phyloP scores from a whole-genome alignment of 805 yeast species.

The Saccharomyces eubayanus region DNA sequence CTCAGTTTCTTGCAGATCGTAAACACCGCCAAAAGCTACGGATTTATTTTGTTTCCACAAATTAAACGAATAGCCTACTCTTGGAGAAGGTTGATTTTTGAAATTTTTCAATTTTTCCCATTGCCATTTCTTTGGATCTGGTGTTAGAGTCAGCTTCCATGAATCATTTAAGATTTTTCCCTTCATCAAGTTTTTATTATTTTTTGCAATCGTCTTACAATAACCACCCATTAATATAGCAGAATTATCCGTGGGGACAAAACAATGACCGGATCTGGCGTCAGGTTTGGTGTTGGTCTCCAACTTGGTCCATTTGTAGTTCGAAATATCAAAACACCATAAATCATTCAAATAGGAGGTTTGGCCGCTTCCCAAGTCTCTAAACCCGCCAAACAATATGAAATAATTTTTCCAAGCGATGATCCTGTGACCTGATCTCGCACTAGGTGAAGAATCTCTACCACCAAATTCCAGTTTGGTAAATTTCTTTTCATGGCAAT shows the following conservation, averaged over 20 bases:
- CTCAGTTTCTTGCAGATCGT: constrained; percentile 90
- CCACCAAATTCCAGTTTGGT: constrained; percentile 53
- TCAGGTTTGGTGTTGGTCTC: constrained; percentile 88
- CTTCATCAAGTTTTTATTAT: constrained; percentile 77
- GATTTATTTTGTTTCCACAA: constrained; percentile 81
- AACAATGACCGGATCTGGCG: constrained; percentile 87
- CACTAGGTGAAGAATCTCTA: constrained; percentile 62
- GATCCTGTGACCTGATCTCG: constrained; percentile 89
- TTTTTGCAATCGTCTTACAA: constrained; percentile 66
- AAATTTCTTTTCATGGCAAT: constrained; percentile 82
- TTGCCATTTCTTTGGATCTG: constrained; percentile 60
- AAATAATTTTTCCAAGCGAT: constrained; percentile 87
- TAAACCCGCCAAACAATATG: constrained; percentile 82
- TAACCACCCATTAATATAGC: constrained; percentile 89
- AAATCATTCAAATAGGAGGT: constrained; percentile 78
- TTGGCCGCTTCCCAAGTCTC: constrained; percentile 68
- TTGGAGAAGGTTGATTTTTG: constrained; percentile 82
- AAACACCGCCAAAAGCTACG: constrained; percentile 89
- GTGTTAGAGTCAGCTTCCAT: constrained; percentile 82
- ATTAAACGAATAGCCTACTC: constrained; percentile 91
- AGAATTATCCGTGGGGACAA: constrained; percentile 73
- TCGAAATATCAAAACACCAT: constrained; percentile 88
- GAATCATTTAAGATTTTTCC: constrained; percentile 83
- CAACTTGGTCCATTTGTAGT: constrained; percentile 84
- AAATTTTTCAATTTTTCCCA: constrained; percentile 89